Evolutionary conservation across 2,329 filamentous ascomycete species (phyloP).

Genomic region (Blastomyces emzantsi): DNA sequence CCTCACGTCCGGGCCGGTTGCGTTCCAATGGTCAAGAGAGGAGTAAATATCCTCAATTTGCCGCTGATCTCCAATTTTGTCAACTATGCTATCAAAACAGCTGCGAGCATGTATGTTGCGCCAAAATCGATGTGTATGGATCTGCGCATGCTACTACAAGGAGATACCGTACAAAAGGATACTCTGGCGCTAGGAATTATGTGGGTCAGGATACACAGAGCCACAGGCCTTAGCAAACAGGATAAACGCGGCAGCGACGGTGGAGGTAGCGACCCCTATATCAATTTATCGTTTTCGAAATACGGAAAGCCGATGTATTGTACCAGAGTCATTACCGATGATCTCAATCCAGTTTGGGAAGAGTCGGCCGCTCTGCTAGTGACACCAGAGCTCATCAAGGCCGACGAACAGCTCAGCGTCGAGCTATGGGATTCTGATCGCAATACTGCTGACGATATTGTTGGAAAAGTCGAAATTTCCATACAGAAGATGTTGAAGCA

Average conservation of each 20-base stretch:
- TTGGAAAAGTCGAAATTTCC: slow-evolving; percentile 87
- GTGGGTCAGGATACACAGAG: slow-evolving; percentile 85
- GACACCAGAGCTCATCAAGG: slow-evolving; percentile 82
- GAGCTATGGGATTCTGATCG: slow-evolving; percentile 96
- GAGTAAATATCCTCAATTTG: slow-evolving; percentile 83
- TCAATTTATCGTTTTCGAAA: slow-evolving; percentile 89
- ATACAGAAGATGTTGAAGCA: slow-evolving; percentile 94
- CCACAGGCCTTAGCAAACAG: slow-evolving; percentile 81
- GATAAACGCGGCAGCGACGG: slow-evolving; percentile 72
- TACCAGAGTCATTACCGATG: slow-evolving; percentile 89
- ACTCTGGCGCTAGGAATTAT: slow-evolving; percentile 79
- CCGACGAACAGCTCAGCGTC: slow-evolving; percentile 83
- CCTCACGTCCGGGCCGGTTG: slow-evolving; percentile 86
- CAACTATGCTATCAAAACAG: slow-evolving; percentile 84
- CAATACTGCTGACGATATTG: slow-evolving; percentile 85
- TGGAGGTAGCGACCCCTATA: slow-evolving; percentile 90
- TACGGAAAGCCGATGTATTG: slow-evolving; percentile 98
- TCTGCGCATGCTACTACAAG: slow-evolving; percentile 79
- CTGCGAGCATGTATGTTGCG: slow-evolving; percentile 83
- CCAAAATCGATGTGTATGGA: slow-evolving; percentile 92
- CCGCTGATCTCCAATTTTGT: slow-evolving; percentile 94
- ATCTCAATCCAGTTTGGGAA: slow-evolving; percentile 87
- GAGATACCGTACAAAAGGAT: slow-evolving; percentile 83
- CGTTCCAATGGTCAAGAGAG: slow-evolving; percentile 82
- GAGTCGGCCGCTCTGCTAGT: slow-evolving; percentile 80